Evolutionary conservation across 225 moss, liverwort and hornwort genomes (phyloP).

Genomic region (Anthoceros angustus): DNA sequence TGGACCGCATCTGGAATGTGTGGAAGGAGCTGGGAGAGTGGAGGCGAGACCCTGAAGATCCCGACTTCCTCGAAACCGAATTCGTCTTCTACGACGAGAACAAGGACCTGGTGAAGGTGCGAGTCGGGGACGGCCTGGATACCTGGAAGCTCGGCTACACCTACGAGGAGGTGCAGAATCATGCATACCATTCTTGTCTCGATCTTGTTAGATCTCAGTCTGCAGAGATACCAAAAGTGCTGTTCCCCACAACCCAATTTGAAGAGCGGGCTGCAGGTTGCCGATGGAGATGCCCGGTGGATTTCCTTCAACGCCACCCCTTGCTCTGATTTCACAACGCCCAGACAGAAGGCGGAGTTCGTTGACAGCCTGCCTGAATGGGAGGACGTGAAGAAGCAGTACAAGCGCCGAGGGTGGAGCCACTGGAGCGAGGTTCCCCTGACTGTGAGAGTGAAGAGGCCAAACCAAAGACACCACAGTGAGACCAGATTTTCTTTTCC

Average conservation of each 20-base stretch:
- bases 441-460: background rate
- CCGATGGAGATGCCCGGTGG: background rate
- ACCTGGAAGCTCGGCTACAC: constrained; percentile 3
- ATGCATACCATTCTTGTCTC: background rate
- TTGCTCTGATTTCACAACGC: background rate
- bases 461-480: background rate
- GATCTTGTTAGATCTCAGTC: background rate
- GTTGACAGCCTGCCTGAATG: background rate
- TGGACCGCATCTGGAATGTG: constrained; percentile 11
- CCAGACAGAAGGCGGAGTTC: background rate
- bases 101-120: constrained; percentile 8
- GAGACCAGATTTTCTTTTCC: background rate
- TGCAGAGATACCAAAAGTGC: no score
- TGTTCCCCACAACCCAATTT: no score
- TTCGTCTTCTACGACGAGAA: constrained; percentile 15
- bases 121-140: constrained; percentile 5
- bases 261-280: background rate
- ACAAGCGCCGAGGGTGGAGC: background rate
- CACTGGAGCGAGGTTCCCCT: background rate
- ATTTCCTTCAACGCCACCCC: constrained; percentile 2
- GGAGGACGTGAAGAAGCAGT: background rate
- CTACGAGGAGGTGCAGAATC: background rate
- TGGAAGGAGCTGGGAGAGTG: background rate
- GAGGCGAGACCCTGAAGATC: background rate
- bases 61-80: constrained; percentile 6